Percentiles rank a stretch among this genome's conserved stretches.
Conservation (phyloP, 768 basidiomycete genomes). For the Naganishia vishniacii region DNA sequence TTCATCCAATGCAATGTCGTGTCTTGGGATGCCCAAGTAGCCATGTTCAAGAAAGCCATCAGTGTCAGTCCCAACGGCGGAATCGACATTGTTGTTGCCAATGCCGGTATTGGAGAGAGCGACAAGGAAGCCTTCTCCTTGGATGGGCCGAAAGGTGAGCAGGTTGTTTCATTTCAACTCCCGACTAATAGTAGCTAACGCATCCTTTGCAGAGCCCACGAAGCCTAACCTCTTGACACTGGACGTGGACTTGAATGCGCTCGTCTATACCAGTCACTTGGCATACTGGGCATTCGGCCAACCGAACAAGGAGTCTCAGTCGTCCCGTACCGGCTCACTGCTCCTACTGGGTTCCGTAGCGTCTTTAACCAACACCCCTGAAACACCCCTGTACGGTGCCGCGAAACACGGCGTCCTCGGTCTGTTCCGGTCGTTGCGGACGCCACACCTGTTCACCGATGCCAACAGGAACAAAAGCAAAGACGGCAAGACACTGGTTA, state of each 20-base stretch:
- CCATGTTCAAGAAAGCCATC: conserved; percentile 25
- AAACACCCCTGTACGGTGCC: conserved; percentile 24
- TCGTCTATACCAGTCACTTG: conserved; percentile 25
- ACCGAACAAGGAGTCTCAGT: neutral
- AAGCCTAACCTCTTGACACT: conserved; percentile 25
- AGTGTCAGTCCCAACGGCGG: conserved; percentile 5
- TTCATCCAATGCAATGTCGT: conserved; percentile 25
- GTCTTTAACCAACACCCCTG: conserved; percentile 18
- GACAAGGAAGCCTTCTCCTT: conserved; percentile 12
- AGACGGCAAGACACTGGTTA: conserved; percentile 18
- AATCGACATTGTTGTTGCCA: conserved; percentile 26
- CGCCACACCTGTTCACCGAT: conserved; percentile 11
- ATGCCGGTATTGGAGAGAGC: conserved; percentile 28
- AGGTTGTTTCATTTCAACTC: neutral
- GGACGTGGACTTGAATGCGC: conserved; percentile 25
- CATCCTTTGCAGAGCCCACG: conserved; percentile 10
- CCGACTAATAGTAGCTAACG: neutral
- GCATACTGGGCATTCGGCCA: conserved; percentile 27
- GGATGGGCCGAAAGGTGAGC: conserved; percentile 6
- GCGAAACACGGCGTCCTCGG: conserved; percentile 29
- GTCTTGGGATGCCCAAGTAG: conserved; percentile 25
- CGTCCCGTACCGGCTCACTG: conserved; percentile 22
- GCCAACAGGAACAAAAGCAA: conserved; percentile 12
- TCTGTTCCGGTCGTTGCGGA: conserved; percentile 23
- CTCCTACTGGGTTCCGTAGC: conserved; percentile 28